These are phyloP conservation scores for Passalora sequoiae DNA, from an alignment of 2,329 filamentous ascomycete genomes.

Conservation along the genomic window DNA sequence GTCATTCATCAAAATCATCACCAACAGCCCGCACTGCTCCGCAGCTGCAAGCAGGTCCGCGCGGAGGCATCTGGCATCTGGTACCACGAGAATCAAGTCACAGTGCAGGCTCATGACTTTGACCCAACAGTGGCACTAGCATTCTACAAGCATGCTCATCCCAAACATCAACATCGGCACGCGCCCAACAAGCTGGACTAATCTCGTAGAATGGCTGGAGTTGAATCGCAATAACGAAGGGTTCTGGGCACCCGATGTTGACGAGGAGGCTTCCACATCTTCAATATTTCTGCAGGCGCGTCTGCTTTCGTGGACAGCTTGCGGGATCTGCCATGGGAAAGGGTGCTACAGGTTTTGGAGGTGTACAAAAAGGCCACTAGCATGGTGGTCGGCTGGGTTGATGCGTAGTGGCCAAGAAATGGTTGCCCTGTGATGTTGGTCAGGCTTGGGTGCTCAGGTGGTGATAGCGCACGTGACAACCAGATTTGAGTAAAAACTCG, in stretches of 20 bases:
- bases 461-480: too few species aligned
- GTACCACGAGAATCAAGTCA: not conserved
- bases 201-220: not conserved
- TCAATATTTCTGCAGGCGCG: not conserved
- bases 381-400: too few species aligned
- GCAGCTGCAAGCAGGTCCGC: not conserved
- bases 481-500: too few species aligned
- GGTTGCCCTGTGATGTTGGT: too few species aligned
- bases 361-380: not conserved
- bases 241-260: too few species aligned
- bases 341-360: not conserved
- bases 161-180: not conserved
- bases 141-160: not conserved
- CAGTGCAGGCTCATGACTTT: too few species aligned
- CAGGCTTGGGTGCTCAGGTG: too few species aligned
- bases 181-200: not conserved
- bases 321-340: not conserved
- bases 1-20: not conserved
- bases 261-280: not conserved
- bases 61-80: not conserved
- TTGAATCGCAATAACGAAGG: too few species aligned
- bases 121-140: not conserved
- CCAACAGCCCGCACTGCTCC: not conserved
- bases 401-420: too few species aligned
- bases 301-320: not conserved